phyloP scores from a whole-genome alignment of 805 yeast genomes.

The Saccharomyces jurei region DNA sequence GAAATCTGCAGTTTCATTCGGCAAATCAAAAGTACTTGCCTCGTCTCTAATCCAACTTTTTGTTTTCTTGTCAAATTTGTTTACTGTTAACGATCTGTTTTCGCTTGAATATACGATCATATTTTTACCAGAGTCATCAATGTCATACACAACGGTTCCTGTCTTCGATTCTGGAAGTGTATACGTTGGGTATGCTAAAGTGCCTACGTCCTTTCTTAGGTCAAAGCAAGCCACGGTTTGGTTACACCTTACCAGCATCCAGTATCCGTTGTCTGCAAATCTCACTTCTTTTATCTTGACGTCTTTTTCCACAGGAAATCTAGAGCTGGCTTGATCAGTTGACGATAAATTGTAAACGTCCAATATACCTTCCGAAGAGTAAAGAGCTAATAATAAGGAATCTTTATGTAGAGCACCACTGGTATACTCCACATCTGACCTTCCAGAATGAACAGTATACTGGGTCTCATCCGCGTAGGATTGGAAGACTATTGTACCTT shows the following conservation, averaged over 20 bases:
- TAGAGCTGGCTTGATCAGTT: slow-evolving; percentile 8
- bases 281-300: slow-evolving; percentile 9
- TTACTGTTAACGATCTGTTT: neutral
- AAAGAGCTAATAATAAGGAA: slow-evolving; percentile 30
- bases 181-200: slow-evolving; percentile 8
- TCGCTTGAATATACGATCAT: neutral
- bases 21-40: neutral
- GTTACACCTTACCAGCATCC: slow-evolving; percentile 22
- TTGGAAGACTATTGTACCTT: slow-evolving; percentile 12
- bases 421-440: neutral
- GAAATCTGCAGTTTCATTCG: neutral
- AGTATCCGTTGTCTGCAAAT: slow-evolving; percentile 28
- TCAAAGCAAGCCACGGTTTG: slow-evolving; percentile 17
- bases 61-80: slow-evolving; percentile 1
- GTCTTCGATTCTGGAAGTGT: slow-evolving; percentile 5
- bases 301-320: slow-evolving; percentile 7
- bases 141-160: neutral
- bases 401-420: slow-evolving; percentile 30
- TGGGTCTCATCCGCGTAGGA: slow-evolving; percentile 1
- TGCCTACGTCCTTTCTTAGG: slow-evolving; percentile 20
- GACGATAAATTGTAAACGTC: slow-evolving; percentile 12
- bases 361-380: slow-evolving; percentile 2
- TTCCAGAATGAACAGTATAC: neutral
- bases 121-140: slow-evolving; percentile 4
- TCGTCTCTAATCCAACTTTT: neutral